A percentile compares a stretch with the other conserved stretches of the same genome.
phyloP scores from a whole-genome alignment of 805 yeast species.

The Kodamaea nitidulidarum region DNA sequence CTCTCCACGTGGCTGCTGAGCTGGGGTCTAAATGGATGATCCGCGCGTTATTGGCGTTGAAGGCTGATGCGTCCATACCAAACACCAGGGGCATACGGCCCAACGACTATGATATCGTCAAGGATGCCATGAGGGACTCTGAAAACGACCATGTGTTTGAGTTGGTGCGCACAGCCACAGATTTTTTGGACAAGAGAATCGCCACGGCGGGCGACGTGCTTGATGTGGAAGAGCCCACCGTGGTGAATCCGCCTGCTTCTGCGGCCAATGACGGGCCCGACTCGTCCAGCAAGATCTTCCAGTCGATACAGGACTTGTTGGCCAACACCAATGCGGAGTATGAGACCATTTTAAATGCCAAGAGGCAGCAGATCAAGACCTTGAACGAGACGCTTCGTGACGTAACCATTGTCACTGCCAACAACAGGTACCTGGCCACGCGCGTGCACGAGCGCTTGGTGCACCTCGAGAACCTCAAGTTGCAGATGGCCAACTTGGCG shows the following conservation, averaged over 20 bases:
- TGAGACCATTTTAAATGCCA: slow-evolving; percentile 33
- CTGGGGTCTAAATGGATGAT: slow-evolving; percentile 36
- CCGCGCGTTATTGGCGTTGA: slow-evolving; percentile 29
- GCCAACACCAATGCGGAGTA: slow-evolving; percentile 36
- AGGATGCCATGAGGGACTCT: slow-evolving; percentile 26
- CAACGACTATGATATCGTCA: slow-evolving; percentile 73
- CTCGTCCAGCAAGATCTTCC: slow-evolving; percentile 31
- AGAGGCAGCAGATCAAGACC: slow-evolving; percentile 31
- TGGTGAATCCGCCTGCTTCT: slow-evolving; percentile 1
- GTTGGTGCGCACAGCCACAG: slow-evolving; percentile 31
- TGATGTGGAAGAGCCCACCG: slow-evolving; percentile 13
- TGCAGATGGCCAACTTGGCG: slow-evolving; percentile 39
- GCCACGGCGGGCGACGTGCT: slow-evolving; percentile 10
- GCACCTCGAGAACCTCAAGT: slow-evolving; percentile 48
- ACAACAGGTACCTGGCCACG: slow-evolving; percentile 34
- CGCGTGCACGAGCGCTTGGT: slow-evolving; percentile 35
- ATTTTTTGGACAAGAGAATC: slow-evolving; percentile 26
- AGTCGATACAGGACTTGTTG: slow-evolving; percentile 37
- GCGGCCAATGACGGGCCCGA: slow-evolving; percentile 6
- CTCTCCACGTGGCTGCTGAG: slow-evolving; percentile 41
- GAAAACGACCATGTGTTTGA: slow-evolving; percentile 26
- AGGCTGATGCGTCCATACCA: slow-evolving; percentile 57
- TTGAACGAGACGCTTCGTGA: slow-evolving; percentile 36
- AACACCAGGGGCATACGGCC: slow-evolving; percentile 88
- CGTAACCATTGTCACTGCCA: slow-evolving; percentile 40